A percentile compares a stretch with the other conserved stretches of the same genome.
Conservation (phyloP, 768 basidiomycete species). For the Tylopilus plumbeoviolaceoides region DNA sequence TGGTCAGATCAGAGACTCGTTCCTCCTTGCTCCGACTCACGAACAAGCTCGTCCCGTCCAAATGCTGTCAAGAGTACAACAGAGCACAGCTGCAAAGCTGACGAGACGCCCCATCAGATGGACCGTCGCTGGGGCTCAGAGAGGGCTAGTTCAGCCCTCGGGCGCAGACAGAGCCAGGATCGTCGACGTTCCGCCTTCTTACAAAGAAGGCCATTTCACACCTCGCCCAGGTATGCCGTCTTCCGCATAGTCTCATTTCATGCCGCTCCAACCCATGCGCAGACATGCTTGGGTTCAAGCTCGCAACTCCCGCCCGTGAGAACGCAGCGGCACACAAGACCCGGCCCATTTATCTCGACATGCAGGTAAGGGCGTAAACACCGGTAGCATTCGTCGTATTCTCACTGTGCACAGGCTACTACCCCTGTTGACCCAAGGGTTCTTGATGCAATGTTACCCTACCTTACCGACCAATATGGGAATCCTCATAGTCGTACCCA, state of each 20-base stretch:
- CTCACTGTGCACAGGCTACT: conserved; percentile 62
- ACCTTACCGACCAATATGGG: conserved; percentile 90
- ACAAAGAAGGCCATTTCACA: conserved; percentile 63
- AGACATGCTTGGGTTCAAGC: conserved; percentile 91
- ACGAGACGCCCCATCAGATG: conserved; percentile 23
- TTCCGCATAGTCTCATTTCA: background rate
- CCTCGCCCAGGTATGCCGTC: conserved; percentile 58
- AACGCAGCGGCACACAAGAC: conserved; percentile 54
- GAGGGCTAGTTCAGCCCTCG: conserved; percentile 78
- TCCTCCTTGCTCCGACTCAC: background rate
- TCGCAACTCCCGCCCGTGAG: conserved; percentile 61
- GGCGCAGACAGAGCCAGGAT: conserved; percentile 79
- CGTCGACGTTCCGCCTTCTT: conserved; percentile 73
- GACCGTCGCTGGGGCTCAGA: conserved; percentile 31
- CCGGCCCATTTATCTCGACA: conserved; percentile 95
- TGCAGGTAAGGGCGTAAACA: conserved; percentile 63
- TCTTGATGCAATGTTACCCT: conserved; percentile 95
- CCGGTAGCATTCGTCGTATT: background rate
- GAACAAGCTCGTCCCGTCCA: conserved; percentile 5
- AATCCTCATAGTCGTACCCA: conserved; percentile 98
- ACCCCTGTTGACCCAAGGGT: conserved; percentile 97
- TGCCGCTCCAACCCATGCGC: conserved; percentile 4
- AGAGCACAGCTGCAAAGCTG: conserved; percentile 30
- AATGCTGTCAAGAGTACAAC: conserved; percentile 60
- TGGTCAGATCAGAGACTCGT: background rate